Conservation (phyloP, 768 basidiomycete species). For the Inosperma sp. region DNA sequence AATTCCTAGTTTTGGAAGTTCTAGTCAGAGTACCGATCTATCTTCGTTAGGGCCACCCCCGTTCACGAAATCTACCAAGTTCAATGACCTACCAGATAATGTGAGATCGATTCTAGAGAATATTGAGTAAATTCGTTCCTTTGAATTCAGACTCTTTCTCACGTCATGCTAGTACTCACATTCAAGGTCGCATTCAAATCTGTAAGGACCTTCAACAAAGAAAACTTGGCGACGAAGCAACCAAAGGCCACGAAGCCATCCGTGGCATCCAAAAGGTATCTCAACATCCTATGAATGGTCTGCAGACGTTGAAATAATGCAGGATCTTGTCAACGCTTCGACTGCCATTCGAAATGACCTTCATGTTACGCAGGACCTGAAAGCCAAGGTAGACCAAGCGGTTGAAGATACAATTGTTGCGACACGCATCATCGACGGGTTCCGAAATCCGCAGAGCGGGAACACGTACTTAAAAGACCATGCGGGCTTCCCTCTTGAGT, state of each 20-base stretch:
- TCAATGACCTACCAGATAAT: slow-evolving; percentile 76
- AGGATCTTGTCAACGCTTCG: slow-evolving; percentile 65
- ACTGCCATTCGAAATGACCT: slow-evolving; percentile 63
- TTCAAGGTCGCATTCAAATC: slow-evolving; percentile 76
- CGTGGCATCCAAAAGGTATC: slow-evolving; percentile 63
- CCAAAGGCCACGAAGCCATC: slow-evolving; percentile 67
- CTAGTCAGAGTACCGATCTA: slow-evolving; percentile 2
- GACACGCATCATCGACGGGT: slow-evolving; percentile 73
- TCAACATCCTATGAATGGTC: background rate
- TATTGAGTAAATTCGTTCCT: slow-evolving; percentile 54
- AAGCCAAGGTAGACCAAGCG: slow-evolving; percentile 68
- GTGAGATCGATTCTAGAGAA: slow-evolving; percentile 58
- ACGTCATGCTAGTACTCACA: slow-evolving; percentile 45
- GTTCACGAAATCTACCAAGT: slow-evolving; percentile 62
- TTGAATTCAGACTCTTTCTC: slow-evolving; percentile 10
- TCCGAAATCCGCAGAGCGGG: slow-evolving; percentile 68
- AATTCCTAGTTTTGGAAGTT: background rate
- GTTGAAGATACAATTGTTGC: slow-evolving; percentile 78
- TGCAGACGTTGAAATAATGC: background rate
- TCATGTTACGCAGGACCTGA: slow-evolving; percentile 63
- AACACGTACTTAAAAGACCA: slow-evolving; percentile 70
- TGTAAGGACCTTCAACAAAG: slow-evolving; percentile 74
- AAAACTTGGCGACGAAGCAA: slow-evolving; percentile 70
- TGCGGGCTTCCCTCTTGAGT: slow-evolving; percentile 82
- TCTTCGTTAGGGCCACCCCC: slow-evolving; percentile 29